Evolutionary conservation across 805 yeast genomes (phyloP).

Genomic region (Saccharomycopsis schoenii): DNA sequence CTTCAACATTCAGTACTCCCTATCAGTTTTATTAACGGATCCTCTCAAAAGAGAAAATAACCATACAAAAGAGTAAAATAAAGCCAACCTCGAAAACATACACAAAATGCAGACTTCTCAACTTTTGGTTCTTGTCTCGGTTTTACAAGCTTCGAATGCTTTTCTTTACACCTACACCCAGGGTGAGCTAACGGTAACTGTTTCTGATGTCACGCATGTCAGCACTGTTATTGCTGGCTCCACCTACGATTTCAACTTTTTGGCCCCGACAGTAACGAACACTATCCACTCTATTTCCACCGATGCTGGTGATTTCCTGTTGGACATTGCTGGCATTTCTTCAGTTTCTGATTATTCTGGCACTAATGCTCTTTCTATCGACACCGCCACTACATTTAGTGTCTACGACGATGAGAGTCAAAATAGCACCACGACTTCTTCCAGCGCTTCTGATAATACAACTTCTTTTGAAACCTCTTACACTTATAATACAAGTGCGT

Average conservation of each 20-base stretch:
- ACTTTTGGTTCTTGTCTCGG: not conserved
- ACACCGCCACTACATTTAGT: slow-evolving; percentile 13
- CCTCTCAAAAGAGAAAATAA: not conserved
- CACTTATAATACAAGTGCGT: not conserved
- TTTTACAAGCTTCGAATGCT: slow-evolving; percentile 1
- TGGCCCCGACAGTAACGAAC: slow-evolving; percentile 13
- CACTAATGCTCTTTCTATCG: not conserved
- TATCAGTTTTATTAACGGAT: too few relatives aligned
- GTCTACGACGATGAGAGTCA: not conserved
- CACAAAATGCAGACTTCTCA: not conserved
- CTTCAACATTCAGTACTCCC: too few relatives aligned
- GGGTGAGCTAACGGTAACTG: slow-evolving; percentile 13
- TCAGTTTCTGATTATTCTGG: not conserved
- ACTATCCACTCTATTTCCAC: slow-evolving; percentile 13
- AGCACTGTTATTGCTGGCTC: slow-evolving; percentile 14
- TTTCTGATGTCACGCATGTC: slow-evolving; percentile 7
- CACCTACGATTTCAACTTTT: slow-evolving; percentile 14
- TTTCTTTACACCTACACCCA: slow-evolving; percentile 17
- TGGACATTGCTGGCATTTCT: not conserved
- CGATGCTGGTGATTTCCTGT: not conserved
- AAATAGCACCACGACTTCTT: not conserved
- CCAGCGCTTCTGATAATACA: not conserved
- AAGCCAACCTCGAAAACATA: too few relatives aligned
- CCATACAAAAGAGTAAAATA: too few relatives aligned
- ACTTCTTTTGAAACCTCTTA: not conserved